Conservation (phyloP, 2,329 filamentous ascomycete genomes). For the Lachnellula hyalina region DNA sequence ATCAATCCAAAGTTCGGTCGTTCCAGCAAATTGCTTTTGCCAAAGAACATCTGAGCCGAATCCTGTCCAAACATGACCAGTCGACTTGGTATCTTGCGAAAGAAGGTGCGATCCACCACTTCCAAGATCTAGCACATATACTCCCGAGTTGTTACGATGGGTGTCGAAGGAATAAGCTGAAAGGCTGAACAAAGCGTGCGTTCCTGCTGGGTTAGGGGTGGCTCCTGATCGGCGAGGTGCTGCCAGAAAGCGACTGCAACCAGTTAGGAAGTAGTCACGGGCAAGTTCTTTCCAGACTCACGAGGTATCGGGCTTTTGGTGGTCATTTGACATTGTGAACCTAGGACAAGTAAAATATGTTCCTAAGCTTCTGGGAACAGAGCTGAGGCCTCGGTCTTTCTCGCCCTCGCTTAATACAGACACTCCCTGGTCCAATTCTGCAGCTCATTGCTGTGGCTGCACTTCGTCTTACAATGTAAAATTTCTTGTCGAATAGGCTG, state of each 20-base stretch:
- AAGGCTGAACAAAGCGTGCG: constrained; percentile 57
- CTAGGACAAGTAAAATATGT: not conserved
- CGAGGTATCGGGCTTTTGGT: not conserved
- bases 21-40: not conserved
- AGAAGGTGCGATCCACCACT: not conserved
- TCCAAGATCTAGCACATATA: not conserved
- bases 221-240: constrained; percentile 67
- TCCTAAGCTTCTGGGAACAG: too few species aligned
- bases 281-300: not conserved
- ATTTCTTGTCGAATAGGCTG: too few species aligned
- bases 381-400: too few species aligned
- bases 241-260: constrained; percentile 51
- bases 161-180: constrained; percentile 72
- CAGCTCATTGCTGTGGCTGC: too few species aligned
- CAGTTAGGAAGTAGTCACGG: not conserved
- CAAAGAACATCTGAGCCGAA: not conserved
- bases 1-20: constrained; percentile 4
- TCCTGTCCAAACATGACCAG: not conserved
- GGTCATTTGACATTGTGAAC: not conserved
- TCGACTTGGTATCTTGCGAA: not conserved
- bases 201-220: constrained; percentile 59
- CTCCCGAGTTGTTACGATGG: not conserved
- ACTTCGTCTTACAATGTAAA: too few species aligned
- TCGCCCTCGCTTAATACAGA: too few species aligned
- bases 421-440: too few species aligned